These are phyloP conservation scores for Xylaria sp. DNA, from an alignment of 2,329 filamentous ascomycete species.

Conservation along the genomic window DNA sequence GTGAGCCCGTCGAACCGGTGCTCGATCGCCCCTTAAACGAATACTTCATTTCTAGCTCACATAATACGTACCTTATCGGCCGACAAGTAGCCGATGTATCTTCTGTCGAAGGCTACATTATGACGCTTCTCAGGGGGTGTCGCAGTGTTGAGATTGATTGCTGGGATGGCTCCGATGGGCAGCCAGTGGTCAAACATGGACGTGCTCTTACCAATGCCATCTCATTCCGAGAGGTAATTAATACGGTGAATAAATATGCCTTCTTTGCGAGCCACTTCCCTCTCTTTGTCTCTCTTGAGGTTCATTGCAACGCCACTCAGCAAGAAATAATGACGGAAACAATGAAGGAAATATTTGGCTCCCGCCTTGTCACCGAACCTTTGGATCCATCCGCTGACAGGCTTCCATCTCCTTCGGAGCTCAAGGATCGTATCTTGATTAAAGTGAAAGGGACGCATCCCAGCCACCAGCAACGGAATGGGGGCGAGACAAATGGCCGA, in stretches of 20 bases:
- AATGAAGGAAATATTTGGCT: conserved; percentile 82
- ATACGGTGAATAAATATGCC: conserved; percentile 91
- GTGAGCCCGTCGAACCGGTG: conserved; percentile 63
- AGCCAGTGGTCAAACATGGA: conserved; percentile 90
- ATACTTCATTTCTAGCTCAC: conserved; percentile 97
- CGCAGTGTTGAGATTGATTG: conserved; percentile 97
- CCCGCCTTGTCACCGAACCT: conserved; percentile 78
- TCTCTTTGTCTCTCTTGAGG: conserved; percentile 92
- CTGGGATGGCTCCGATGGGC: conserved; percentile 90
- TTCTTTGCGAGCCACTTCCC: conserved; percentile 88
- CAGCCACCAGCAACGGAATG: conserved; percentile 52
- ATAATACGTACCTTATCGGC: conserved; percentile 95
- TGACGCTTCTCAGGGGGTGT: conserved; percentile 84
- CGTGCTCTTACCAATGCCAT: conserved; percentile 87
- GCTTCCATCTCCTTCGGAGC: conserved; percentile 83
- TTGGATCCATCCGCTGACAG: conserved; percentile 69
- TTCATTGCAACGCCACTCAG: conserved; percentile 85
- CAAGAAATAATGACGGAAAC: conserved; percentile 88
- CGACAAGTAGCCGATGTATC: conserved; percentile 89
- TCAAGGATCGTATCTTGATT: conserved; percentile 83
- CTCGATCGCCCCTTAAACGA: conserved; percentile 90
- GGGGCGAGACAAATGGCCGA: conserved; percentile 53
- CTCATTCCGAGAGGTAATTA: conserved; percentile 88
- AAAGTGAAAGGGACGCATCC: conserved; percentile 87
- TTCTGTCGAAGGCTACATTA: conserved; percentile 94